Evolutionary conservation across 2,329 filamentous ascomycete genomes (phyloP), one percentile per base, ranked within the genome.

Genomic region (Hortaea sp.): DNA sequence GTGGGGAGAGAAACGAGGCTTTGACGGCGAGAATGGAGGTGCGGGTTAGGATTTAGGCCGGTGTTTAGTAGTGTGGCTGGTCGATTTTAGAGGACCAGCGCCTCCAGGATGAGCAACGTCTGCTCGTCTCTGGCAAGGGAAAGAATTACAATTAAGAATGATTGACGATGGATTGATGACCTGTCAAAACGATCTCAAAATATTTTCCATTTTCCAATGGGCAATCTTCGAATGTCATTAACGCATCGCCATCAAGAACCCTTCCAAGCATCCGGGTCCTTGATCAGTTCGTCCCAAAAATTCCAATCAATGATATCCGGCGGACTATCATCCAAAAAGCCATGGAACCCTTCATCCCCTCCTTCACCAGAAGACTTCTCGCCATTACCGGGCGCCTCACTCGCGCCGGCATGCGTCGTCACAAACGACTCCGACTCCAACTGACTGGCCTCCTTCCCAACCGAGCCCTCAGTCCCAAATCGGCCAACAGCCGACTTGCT

Each of bases 401-500:
- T 29, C 27, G 12, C 20, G 29, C n/a, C 42, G 9, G 32, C 2
- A 4, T 9, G 2, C 2, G n/a, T n/a, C 7, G 3, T 2, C 7
- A 9, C n/a, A 4, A 9, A 9, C 9, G 9, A 9, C 13, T 65
- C 62, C 34, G 69, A 69, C 53, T 75, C 69, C 10, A 77, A 78
- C 56, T 77, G 68, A 9, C 32, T 2, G 4, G 28, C 3, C 12
- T 34, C 6, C 7, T 38, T 38, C 27, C 11, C 20, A 27, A 13
- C 42, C 32, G 32, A 35, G n/a, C 9, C 9, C 32, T 9, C 32
- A 4, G 3, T 35, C 7, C n/a, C n/a, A n/a, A 3, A 2, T 9
- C 32, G 7, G 12, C 66, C 62, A 34, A 69, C 69, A 53, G 76
- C 69, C 10, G 77, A 78, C 56, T 77, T 68, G 3, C 32, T 4